Conservation (phyloP, 805 yeast species). For the Torulaspora franciscae region DNA sequence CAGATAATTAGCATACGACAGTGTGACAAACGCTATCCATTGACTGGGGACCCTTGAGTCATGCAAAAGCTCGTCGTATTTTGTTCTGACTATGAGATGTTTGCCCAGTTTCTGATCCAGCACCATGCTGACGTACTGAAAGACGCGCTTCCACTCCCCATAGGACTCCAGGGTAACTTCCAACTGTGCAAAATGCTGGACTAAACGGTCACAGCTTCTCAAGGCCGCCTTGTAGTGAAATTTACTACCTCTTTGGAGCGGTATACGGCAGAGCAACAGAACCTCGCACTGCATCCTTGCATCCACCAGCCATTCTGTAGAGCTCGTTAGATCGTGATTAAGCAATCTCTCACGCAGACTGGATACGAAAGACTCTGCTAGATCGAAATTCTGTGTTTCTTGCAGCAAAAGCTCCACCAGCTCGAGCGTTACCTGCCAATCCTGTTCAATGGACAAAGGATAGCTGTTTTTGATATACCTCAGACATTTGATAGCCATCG, state of each 20-base stretch:
- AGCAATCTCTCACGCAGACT: conserved; percentile 24
- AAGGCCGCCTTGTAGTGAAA: conserved; percentile 26
- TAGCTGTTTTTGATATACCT: conserved; percentile 14
- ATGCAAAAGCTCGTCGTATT: conserved; percentile 9
- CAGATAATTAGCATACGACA: conserved; percentile 17
- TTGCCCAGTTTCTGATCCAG: conserved; percentile 15
- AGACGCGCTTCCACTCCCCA: conserved; percentile 19
- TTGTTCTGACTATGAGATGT: conserved; percentile 8
- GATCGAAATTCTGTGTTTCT: conserved; percentile 30
- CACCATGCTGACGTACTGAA: conserved; percentile 17
- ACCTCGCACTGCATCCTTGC: conserved; percentile 26
- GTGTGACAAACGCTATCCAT: conserved; percentile 19
- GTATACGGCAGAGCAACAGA: conserved; percentile 20
- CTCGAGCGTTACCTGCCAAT: conserved; percentile 25
- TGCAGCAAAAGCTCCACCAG: conserved; percentile 28
- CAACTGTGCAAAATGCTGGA: conserved; percentile 12
- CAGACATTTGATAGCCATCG: conserved; percentile 27
- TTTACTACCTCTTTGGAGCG: conserved; percentile 15
- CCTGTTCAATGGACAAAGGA: conserved; percentile 27
- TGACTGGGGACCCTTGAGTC: not conserved
- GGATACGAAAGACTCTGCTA: conserved; percentile 29
- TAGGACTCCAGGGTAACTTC: not conserved
- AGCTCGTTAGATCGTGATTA: conserved; percentile 16
- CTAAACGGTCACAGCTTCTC: conserved; percentile 21
- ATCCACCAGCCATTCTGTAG: conserved; percentile 9